Base-by-base conservation (phyloP, 768 basidiomycete genomes). In the Kwoniella shandongensis region DNA sequence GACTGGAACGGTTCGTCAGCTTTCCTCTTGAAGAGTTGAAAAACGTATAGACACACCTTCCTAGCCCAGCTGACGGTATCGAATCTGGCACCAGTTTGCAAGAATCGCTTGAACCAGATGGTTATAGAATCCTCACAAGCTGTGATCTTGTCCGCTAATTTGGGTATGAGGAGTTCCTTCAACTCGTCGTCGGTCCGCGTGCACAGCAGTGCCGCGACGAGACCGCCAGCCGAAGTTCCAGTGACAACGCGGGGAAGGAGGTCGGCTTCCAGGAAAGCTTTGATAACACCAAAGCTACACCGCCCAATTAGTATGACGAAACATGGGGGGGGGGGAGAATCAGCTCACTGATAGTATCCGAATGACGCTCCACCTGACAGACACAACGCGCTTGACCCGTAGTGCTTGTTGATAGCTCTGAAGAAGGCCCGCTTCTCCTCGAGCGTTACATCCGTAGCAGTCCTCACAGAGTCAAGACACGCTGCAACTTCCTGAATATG, bases 311-410 rank as follows among this genome's bases (percentile, higher is more conserved):
- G 91, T 66, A 40, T n/a, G n/a, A 22, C 6, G 8, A 2, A 18
- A 17, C 3, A 30, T 25, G 5, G 23, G 3, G 17, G 15, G 18
- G 12, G 23, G 47, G 8, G 11, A 13, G 42, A 32, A 6, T 7
- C 5, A 10, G 63, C 75, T 35, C 44, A 66, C 84, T 70, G 76
- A 87, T 91, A 97, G 73, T 94, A 96, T 8, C 91, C 92, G 72
- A 97, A 94, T 0, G 87, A 86, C 7, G 89, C 96, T 5, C 96
- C 94, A 15, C 96, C 96, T n/a, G 89, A 91, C 11, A 99, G 81
- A 76, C 94, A 98, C 4, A 99, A 79, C 0, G 96, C 94, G 38
- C 89, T 88, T 3, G 88, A 85, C 22, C 94, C 94, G 11, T 93
- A 81, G 78, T 96, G 93, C 45, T 88, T 87, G 72, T 89, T 91